Percentiles rank a stretch among this genome's conserved stretches.
Conservation (phyloP, 495 filamentous ascomycete species). For the Penicillium diatomitis region DNA sequence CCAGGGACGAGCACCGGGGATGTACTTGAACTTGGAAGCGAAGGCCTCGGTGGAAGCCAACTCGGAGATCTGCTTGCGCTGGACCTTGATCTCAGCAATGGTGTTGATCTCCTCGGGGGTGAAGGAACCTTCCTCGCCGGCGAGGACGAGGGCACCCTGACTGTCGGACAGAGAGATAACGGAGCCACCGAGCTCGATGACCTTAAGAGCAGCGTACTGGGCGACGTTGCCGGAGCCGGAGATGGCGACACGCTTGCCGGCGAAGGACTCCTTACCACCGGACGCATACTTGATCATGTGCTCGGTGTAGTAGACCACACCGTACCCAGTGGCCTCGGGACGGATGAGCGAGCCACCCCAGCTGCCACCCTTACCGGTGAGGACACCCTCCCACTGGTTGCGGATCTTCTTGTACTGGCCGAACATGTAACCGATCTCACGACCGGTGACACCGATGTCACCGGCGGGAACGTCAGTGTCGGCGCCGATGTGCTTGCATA, state of each 20-base stretch:
- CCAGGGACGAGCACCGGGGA: slow-evolving; percentile 86
- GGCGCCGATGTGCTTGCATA: slow-evolving; percentile 91
- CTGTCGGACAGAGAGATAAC: slow-evolving; percentile 93
- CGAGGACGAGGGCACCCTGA: slow-evolving; percentile 73
- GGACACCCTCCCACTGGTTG: slow-evolving; percentile 88
- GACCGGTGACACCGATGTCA: slow-evolving; percentile 90
- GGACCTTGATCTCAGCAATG: slow-evolving; percentile 79
- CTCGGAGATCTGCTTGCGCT: slow-evolving; percentile 70
- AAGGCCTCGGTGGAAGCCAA: slow-evolving; percentile 41
- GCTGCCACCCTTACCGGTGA: slow-evolving; percentile 87
- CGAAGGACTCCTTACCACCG: slow-evolving; percentile 72
- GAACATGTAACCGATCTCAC: slow-evolving; percentile 93
- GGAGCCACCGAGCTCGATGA: slow-evolving; percentile 87
- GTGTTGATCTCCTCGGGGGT: slow-evolving; percentile 63
- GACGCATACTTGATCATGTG: slow-evolving; percentile 90
- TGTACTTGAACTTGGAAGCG: slow-evolving; percentile 72
- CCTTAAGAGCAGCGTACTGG: slow-evolving; percentile 95
- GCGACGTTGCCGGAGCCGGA: slow-evolving; percentile 98
- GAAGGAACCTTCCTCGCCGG: slow-evolving; percentile 50
- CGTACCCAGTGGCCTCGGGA: slow-evolving; percentile 94
- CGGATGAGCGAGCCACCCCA: slow-evolving; percentile 95
- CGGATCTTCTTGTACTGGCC: slow-evolving; percentile 84
- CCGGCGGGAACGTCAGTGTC: slow-evolving; percentile 86
- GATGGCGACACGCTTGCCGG: slow-evolving; percentile 89
- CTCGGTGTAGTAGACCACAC: slow-evolving; percentile 92